These are phyloP conservation scores for Beauveria scarabaeidicola DNA, from an alignment of 2,329 filamentous ascomycete species.

Conservation along the genomic window DNA sequence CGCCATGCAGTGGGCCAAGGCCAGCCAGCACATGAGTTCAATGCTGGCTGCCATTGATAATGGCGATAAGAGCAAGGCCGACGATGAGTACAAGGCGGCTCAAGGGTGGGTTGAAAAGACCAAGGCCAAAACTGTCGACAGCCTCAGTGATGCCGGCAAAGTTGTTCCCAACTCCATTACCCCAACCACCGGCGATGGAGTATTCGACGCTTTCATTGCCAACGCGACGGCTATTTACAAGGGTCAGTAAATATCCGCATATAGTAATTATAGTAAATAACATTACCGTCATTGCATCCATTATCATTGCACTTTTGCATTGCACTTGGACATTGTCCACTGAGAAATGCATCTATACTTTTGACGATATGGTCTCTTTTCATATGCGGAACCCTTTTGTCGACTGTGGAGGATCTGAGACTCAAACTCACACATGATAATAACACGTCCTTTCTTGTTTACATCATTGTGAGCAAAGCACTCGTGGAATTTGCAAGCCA, in stretches of 20 bases:
- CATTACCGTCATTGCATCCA: no score
- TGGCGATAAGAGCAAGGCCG: slow-evolving; percentile 9
- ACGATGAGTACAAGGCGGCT: slow-evolving; percentile 5
- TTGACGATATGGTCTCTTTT: no score
- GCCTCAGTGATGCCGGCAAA: background rate
- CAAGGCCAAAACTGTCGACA: slow-evolving; percentile 8
- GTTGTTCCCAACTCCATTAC: slow-evolving; percentile 8
- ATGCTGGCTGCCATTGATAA: slow-evolving; percentile 11
- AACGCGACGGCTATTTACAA: slow-evolving; percentile 11
- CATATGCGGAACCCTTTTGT: no score
- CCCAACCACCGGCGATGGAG: slow-evolving; percentile 3
- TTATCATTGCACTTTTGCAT: no score
- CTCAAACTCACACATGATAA: no score
- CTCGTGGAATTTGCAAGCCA: no score
- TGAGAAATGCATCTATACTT: no score
- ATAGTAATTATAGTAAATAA: no score
- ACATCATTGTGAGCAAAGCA: no score
- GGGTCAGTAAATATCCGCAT: background rate
- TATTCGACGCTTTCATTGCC: slow-evolving; percentile 10
- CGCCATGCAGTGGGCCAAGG: slow-evolving; percentile 14
- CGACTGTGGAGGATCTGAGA: no score
- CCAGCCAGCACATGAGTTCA: slow-evolving; percentile 10
- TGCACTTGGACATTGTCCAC: no score
- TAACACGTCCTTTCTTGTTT: no score
- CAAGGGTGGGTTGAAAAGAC: slow-evolving; percentile 11